A percentile compares a stretch with the other conserved stretches of the same genome.
phyloP scores from a whole-genome alignment of 2,329 filamentous ascomycete genomes.

The Sporothrix schenckii region DNA sequence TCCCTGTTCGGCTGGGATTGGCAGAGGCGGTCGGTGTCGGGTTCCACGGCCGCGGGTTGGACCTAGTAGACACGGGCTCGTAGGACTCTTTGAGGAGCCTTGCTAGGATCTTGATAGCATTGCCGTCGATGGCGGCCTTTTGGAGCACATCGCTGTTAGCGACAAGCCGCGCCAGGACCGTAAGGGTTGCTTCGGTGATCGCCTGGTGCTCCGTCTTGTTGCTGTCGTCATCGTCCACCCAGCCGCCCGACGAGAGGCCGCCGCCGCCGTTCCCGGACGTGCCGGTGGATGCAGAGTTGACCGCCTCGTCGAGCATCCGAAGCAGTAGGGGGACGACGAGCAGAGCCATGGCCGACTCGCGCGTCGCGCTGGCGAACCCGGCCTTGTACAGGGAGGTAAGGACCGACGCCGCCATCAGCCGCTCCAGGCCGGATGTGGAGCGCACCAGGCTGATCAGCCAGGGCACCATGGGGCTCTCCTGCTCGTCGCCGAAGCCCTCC shows the following conservation, averaged over 20 bases:
- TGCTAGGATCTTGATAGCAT: constrained; percentile 52
- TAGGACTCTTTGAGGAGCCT: constrained; percentile 58
- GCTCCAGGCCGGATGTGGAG: constrained; percentile 58
- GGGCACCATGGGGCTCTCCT: constrained; percentile 71
- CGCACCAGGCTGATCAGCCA: constrained; percentile 71
- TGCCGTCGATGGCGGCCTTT: constrained; percentile 73
- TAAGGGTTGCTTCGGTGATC: constrained; percentile 71
- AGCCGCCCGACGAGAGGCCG: no score
- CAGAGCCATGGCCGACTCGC: constrained; percentile 66
- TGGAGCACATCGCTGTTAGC: constrained; percentile 79
- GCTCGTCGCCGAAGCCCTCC: constrained; percentile 53
- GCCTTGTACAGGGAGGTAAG: constrained; percentile 70
- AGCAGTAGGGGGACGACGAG: constrained; percentile 72
- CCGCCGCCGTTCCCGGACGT: neutral
- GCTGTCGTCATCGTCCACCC: constrained; percentile 44
- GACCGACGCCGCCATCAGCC: constrained; percentile 69
- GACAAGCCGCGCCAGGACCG: constrained; percentile 76
- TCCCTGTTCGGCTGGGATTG: constrained; percentile 13
- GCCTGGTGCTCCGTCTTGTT: constrained; percentile 50
- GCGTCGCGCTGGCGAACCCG: constrained; percentile 64
- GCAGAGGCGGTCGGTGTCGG: constrained; percentile 38
- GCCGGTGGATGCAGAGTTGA: constrained; percentile 42
- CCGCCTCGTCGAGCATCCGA: constrained; percentile 51
- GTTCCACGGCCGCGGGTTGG: constrained; percentile 46
- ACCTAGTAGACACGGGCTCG: constrained; percentile 46